Conservation (phyloP, 2,329 filamentous ascomycete genomes). For the Colletotrichum sp. region DNA sequence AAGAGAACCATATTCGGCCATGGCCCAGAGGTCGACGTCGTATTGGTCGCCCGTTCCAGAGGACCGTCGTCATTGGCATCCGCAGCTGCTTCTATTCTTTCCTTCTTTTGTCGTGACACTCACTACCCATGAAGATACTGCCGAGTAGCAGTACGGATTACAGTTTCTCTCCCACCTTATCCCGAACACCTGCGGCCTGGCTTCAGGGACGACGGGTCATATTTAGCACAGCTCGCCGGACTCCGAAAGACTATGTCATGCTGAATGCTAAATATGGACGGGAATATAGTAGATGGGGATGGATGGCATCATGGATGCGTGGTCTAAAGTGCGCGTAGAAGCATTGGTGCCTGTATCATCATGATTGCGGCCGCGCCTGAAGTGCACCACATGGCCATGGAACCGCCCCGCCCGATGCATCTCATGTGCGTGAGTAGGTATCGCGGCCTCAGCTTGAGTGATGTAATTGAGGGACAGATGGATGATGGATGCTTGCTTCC, state of each 20-base stretch:
- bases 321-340: neutral
- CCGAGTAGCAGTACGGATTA: neutral
- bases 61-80: neutral
- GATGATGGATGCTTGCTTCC: neutral
- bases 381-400: neutral
- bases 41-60: conserved; percentile 1
- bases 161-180: neutral
- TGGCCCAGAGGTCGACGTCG: neutral
- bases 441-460: conserved; percentile 1
- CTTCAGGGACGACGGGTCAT: neutral
- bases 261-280: conserved; percentile 9
- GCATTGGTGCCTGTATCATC: neutral
- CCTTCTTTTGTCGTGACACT: neutral
- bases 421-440: neutral
- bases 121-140: neutral
- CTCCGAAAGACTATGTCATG: conserved; percentile 5
- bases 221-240: conserved; percentile 7
- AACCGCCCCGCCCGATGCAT: neutral
- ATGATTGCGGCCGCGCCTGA: conserved; percentile 3
- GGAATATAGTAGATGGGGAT: neutral
- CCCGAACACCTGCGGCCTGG: neutral
- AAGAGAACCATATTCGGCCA: conserved; percentile 3
- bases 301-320: neutral
- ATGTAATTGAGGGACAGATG: neutral
- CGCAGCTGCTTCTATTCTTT: neutral